Percentiles rank a stretch among this genome's conserved stretches.
These are phyloP conservation scores for Claviceps africana DNA, from an alignment of 2,329 filamentous ascomycete genomes.

Conservation along the genomic window DNA sequence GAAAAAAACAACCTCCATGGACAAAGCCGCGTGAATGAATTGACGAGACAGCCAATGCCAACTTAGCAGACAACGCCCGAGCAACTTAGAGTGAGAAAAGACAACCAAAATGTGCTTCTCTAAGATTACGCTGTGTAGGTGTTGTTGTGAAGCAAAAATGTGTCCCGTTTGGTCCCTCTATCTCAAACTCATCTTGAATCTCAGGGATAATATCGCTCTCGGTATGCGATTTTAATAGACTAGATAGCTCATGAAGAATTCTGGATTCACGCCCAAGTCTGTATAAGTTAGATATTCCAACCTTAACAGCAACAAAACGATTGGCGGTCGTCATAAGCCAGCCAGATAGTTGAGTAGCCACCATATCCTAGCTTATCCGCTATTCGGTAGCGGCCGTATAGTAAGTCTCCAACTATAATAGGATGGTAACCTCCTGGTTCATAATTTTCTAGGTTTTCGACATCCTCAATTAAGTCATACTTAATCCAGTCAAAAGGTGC, in stretches of 20 bases:
- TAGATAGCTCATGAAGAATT: neutral
- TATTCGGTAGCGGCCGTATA: neutral
- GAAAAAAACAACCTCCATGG: neutral
- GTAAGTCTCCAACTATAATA: neutral
- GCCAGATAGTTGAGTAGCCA: neutral
- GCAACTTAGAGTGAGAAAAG: neutral
- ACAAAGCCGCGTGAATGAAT: neutral
- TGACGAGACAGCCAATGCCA: neutral
- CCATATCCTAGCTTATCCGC: neutral
- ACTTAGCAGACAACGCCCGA: neutral
- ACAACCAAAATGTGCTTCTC: neutral
- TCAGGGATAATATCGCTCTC: neutral
- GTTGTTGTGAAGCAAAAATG: neutral
- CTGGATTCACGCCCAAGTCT: neutral
- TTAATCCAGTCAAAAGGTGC: too few relatives aligned
- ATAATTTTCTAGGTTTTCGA: neutral
- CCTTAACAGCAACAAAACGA: neutral
- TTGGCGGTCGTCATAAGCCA: neutral
- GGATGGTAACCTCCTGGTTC: neutral
- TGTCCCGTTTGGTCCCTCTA: neutral
- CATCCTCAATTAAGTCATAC: neutral
- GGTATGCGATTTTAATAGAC: too few relatives aligned
- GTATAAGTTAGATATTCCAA: neutral
- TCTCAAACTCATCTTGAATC: neutral
- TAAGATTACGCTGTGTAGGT: neutral